These are phyloP conservation scores for Candida nitratophila DNA, from an alignment of 805 yeast genomes.

Conservation along the genomic window DNA sequence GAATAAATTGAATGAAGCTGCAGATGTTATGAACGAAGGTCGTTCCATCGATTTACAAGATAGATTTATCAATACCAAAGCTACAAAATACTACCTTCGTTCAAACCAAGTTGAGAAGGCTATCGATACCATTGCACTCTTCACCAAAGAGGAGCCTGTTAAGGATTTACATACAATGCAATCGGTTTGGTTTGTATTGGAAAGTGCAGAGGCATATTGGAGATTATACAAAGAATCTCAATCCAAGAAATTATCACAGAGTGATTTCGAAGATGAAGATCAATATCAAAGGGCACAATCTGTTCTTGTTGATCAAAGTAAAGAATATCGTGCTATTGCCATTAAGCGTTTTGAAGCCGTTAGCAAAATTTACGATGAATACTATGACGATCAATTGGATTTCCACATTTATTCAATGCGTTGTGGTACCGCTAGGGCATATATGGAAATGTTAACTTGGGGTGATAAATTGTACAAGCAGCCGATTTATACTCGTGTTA, in stretches of 20 bases:
- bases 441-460: constrained; percentile 73
- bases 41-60: constrained; percentile 80
- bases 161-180: constrained; percentile 85
- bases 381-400: constrained; percentile 80
- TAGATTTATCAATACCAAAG: constrained; percentile 81
- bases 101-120: constrained; percentile 73
- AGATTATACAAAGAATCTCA: constrained; percentile 42
- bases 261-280: constrained; percentile 10
- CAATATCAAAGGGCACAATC: constrained; percentile 26
- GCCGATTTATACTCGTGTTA: constrained; percentile 66
- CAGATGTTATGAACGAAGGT: constrained; percentile 60
- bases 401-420: constrained; percentile 91
- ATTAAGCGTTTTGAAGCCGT: constrained; percentile 71
- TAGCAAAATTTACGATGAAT: constrained; percentile 60
- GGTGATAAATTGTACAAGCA: constrained; percentile 65
- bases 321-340: constrained; percentile 59
- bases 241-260: constrained; percentile 9
- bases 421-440: constrained; percentile 84
- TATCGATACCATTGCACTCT: constrained; percentile 61
- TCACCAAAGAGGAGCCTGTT: constrained; percentile 77
- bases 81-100: constrained; percentile 76
- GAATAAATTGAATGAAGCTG: constrained; percentile 58
- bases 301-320: constrained; percentile 35
- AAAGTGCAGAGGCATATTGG: constrained; percentile 75
- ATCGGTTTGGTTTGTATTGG: constrained; percentile 82